These are phyloP conservation scores for Vicia sativa DNA, from an alignment of 306 rosid genomes.

Conservation along the genomic window DNA sequence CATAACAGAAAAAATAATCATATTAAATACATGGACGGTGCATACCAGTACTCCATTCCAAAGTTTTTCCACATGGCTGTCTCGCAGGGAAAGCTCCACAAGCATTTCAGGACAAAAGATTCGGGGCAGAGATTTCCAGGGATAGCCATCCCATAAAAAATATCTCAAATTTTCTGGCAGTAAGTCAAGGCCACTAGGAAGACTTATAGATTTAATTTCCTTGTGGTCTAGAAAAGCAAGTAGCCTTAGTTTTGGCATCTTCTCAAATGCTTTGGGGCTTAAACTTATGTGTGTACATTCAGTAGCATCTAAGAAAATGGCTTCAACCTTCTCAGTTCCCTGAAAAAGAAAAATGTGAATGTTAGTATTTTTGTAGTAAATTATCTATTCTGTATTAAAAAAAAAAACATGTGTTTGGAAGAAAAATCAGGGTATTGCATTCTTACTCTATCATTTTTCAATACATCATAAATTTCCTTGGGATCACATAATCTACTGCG, in stretches of 20 bases:
- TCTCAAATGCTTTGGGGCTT: background rate
- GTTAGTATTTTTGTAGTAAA: background rate
- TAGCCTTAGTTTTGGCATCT: constrained; percentile 13
- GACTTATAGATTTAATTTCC: background rate
- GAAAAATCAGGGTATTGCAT: background rate
- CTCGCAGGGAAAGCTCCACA: background rate
- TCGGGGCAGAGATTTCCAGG: background rate
- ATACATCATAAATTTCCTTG: background rate
- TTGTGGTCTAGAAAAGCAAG: background rate
- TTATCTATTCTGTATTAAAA: too few species aligned
- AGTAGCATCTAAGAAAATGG: background rate
- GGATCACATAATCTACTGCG: constrained; percentile 6
- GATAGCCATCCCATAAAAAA: background rate
- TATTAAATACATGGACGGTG: background rate
- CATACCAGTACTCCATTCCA: constrained; percentile 18
- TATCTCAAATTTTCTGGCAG: constrained; percentile 5
- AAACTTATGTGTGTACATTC: background rate
- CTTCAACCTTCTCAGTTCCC: constrained; percentile 20
- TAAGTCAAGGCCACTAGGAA: background rate
- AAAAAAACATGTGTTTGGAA: background rate
- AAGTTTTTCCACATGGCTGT: constrained; percentile 13
- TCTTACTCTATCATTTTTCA: constrained; percentile 19
- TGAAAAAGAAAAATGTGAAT: background rate
- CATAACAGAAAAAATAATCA: background rate
- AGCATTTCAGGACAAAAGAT: background rate